phyloP scores from a whole-genome alignment of 208 protist genomes.

The Leishmania arabica region DNA sequence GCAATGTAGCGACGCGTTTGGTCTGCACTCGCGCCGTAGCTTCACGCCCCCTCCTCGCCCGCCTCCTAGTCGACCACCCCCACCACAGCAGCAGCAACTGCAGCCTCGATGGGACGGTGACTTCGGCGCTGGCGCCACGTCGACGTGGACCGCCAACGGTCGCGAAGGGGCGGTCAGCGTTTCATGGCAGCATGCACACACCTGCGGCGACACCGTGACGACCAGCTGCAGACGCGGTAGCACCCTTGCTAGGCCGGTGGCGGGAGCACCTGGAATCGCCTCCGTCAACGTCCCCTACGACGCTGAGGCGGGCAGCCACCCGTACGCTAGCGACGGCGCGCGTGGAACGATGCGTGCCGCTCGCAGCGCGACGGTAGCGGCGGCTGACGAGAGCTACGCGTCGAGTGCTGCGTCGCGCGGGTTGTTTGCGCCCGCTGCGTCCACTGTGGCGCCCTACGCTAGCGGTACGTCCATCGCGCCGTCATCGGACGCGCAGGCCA shows the following conservation, averaged over 20 bases:
- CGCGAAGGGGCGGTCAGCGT: not conserved
- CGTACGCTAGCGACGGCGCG: not conserved
- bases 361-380: not conserved
- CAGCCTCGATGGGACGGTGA: not conserved
- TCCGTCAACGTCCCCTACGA: not conserved
- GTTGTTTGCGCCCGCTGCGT: not conserved
- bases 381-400: not conserved
- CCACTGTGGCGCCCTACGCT: slow-evolving; percentile 19
- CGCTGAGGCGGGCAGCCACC: not conserved
- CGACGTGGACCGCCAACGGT: not conserved
- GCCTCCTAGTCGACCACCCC: not conserved
- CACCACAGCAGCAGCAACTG: not conserved
- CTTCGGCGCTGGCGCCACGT: not conserved
- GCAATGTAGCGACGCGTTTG: not conserved
- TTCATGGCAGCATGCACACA: not conserved
- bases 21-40: not conserved
- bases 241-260: not conserved
- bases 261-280: not conserved
- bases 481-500: not conserved
- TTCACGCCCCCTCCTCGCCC: not conserved
- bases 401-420: not conserved
- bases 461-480: slow-evolving; percentile 12
- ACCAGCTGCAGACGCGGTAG: not conserved
- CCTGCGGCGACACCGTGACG: not conserved
- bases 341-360: not conserved